Conservation (phyloP, 1,139 yeast species). For the Pichia sp. region DNA sequence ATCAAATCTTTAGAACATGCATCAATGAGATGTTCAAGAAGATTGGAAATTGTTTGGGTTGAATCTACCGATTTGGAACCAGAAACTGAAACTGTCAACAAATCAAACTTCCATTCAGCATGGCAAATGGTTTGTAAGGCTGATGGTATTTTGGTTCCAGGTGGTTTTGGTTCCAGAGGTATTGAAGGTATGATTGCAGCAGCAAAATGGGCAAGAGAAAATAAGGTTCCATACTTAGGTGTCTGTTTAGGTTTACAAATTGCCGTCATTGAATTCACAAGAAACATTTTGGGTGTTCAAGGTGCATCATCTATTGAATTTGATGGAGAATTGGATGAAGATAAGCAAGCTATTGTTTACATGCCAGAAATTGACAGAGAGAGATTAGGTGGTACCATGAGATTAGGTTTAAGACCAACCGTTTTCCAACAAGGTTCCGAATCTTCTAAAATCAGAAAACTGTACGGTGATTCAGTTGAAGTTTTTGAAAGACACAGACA, state of each 20-base stretch:
- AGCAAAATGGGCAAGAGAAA: constrained; percentile 96
- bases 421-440: constrained; percentile 64
- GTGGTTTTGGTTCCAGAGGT: constrained; percentile 97
- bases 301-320: constrained; percentile 84
- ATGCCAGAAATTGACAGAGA: constrained; percentile 98
- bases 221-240: constrained; percentile 88
- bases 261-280: constrained; percentile 90
- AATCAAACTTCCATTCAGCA: constrained; percentile 83
- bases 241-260: constrained; percentile 97
- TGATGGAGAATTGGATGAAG: constrained; percentile 52
- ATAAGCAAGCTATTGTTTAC: constrained; percentile 76
- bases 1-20: constrained; percentile 94
- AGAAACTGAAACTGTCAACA: constrained; percentile 50
- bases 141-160: constrained; percentile 96
- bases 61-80: constrained; percentile 89
- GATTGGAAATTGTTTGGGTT: constrained; percentile 88
- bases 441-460: constrained; percentile 56
- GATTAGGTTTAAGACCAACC: constrained; percentile 91
- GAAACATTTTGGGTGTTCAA: constrained; percentile 64
- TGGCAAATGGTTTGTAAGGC: constrained; percentile 94
- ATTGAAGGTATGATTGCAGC: constrained; percentile 98
- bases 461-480: constrained; percentile 64
- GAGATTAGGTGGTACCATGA: constrained; percentile 98
- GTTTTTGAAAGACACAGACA: constrained; percentile 97
- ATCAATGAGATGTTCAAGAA: constrained; percentile 80